phyloP scores from a whole-genome alignment of 2,329 filamentous ascomycete genomes.

The Aaosphaeria arxii region DNA sequence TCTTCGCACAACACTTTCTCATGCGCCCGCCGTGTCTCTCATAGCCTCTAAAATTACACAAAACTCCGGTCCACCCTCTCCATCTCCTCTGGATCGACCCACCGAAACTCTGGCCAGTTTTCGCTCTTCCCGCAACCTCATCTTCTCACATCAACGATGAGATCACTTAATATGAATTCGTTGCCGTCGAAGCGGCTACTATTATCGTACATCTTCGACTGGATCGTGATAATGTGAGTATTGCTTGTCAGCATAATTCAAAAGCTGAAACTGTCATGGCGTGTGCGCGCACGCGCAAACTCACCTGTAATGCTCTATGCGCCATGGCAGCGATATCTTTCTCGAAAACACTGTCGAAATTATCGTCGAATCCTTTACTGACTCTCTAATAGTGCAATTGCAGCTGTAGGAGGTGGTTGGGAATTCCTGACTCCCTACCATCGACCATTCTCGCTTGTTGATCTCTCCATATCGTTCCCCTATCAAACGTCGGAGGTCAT shows the following conservation, averaged over 20 bases:
- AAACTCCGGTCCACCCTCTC: no score
- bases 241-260: neutral
- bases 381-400: slow-evolving; percentile 46
- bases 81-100: no score
- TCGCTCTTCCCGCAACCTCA: neutral
- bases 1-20: no score
- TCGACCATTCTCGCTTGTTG: slow-evolving; percentile 67
- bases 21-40: no score
- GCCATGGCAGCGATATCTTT: neutral
- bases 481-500: slow-evolving; percentile 70
- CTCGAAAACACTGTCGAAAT: neutral
- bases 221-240: slow-evolving; percentile 63
- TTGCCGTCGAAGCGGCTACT: slow-evolving; percentile 52
- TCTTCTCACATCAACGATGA: slow-evolving; percentile 14
- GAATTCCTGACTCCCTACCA: slow-evolving; percentile 62
- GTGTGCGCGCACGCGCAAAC: neutral
- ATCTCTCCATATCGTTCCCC: slow-evolving; percentile 79
- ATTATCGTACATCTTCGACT: slow-evolving; percentile 70
- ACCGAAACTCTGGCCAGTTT: neutral
- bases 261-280: neutral
- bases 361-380: neutral
- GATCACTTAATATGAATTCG: slow-evolving; percentile 9
- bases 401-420: slow-evolving; percentile 58
- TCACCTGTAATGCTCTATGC: neutral
- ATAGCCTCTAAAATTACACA: no score